These are phyloP conservation scores for Excoecaria agallocha DNA, from an alignment of 345 rosid genomes.

Conservation along the genomic window DNA sequence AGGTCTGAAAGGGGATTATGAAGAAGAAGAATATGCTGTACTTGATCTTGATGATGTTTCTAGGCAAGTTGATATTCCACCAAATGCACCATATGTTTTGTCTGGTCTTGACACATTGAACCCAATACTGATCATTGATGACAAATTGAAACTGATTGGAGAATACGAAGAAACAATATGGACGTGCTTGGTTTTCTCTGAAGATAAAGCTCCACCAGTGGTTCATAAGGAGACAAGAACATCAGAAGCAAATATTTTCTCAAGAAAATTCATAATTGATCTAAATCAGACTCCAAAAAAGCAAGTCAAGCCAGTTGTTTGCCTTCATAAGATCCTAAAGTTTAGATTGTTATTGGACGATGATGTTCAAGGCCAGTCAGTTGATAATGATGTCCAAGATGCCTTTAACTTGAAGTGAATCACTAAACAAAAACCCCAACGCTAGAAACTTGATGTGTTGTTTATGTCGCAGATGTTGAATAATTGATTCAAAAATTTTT, in stretches of 20 bases:
- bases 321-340: constrained; percentile 56
- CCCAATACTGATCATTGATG: constrained; percentile 50
- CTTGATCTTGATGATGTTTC: constrained; percentile 52
- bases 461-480: too few relatives aligned
- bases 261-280: constrained; percentile 36
- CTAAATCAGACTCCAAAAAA: constrained; percentile 42
- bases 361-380: constrained; percentile 31
- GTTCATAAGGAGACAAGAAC: constrained; percentile 49
- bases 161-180: constrained; percentile 63
- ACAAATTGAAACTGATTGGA: constrained; percentile 53
- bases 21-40: constrained; percentile 42
- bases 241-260: constrained; percentile 43
- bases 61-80: constrained; percentile 39
- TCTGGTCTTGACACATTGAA: constrained; percentile 55
- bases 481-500: too few relatives aligned
- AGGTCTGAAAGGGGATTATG: neutral
- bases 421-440: too few relatives aligned
- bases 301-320: constrained; percentile 50
- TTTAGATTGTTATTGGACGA: constrained; percentile 40
- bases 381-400: neutral
- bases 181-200: constrained; percentile 47
- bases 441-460: too few relatives aligned
- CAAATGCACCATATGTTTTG: constrained; percentile 47
- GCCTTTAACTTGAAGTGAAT: too few relatives aligned
- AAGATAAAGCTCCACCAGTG: constrained; percentile 38